Evolutionary conservation across 768 basidiomycete species (phyloP).

Genomic region (Jaapia argillacea): DNA sequence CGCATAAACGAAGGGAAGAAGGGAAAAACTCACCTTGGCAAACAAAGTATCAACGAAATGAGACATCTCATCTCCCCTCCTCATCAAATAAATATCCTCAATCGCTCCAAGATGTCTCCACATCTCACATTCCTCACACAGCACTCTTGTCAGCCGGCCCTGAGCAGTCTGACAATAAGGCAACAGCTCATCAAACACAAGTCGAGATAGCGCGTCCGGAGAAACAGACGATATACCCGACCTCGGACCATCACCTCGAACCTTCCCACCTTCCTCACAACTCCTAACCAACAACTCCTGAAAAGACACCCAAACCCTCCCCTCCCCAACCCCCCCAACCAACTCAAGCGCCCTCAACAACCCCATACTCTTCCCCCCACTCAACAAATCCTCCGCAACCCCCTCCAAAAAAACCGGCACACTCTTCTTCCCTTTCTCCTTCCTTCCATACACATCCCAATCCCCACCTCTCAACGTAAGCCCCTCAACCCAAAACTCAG

Average conservation of each 20-base stretch:
- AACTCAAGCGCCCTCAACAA: slow-evolving; percentile 39
- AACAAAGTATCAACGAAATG: slow-evolving; percentile 70
- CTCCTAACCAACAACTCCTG: slow-evolving; percentile 7
- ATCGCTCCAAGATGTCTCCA: slow-evolving; percentile 52
- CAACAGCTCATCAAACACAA: slow-evolving; percentile 56
- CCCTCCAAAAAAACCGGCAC: slow-evolving; percentile 55
- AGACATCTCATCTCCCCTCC: slow-evolving; percentile 66
- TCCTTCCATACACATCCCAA: slow-evolving; percentile 15
- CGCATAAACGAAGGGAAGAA: not conserved
- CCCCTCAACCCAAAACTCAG: slow-evolving; percentile 74
- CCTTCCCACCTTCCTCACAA: slow-evolving; percentile 8
- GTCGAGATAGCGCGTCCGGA: slow-evolving; percentile 46
- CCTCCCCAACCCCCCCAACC: not conserved
- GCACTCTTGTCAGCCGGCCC: slow-evolving; percentile 39
- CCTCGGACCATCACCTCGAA: no score
- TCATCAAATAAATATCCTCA: slow-evolving; percentile 68
- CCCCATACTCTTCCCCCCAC: slow-evolving; percentile 70
- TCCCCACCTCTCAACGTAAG: slow-evolving; percentile 42
- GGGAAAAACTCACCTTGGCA: slow-evolving; percentile 39
- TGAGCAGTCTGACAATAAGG: slow-evolving; percentile 45
- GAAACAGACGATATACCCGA: no score
- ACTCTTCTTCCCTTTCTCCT: slow-evolving; percentile 14
- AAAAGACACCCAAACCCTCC: not conserved
- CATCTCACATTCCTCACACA: slow-evolving; percentile 58
- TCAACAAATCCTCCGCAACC: slow-evolving; percentile 47